phyloP scores from a whole-genome alignment of 805 yeast genomes.

The Blastobotrys terrestris region DNA sequence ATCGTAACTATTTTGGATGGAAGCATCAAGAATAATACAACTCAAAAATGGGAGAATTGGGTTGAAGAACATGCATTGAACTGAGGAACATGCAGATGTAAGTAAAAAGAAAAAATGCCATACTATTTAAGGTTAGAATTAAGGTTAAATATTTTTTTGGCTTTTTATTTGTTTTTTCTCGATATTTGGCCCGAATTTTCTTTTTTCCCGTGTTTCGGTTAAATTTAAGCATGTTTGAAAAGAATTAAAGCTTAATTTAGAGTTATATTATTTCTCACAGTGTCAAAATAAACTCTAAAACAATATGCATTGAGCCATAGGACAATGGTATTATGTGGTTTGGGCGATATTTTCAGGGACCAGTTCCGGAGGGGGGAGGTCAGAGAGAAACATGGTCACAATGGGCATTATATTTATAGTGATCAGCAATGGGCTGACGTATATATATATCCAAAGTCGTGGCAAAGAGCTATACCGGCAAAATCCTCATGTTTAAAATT shows the following conservation, averaged over 20 bases:
- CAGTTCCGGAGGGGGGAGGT: no score
- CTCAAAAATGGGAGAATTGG: conserved; percentile 69
- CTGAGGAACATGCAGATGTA: not conserved
- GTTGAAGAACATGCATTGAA: conserved; percentile 68
- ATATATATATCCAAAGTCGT: no score
- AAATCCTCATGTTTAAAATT: no score
- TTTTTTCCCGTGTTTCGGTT: not conserved
- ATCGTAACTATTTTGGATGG: conserved; percentile 59
- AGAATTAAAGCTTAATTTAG: not conserved
- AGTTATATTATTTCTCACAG: no score
- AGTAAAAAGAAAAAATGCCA: not conserved
- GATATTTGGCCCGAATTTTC: not conserved
- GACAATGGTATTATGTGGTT: not conserved
- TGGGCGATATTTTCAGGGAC: not conserved
- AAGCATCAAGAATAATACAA: conserved; percentile 53
- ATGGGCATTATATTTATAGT: no score
- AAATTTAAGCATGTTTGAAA: not conserved
- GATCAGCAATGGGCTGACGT: no score
- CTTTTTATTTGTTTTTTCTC: not conserved
- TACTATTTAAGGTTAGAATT: not conserved
- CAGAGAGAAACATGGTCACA: not conserved
- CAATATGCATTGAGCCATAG: not conserved
- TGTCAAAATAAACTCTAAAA: no score
- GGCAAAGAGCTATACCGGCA: no score
- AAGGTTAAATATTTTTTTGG: not conserved